Conservation (phyloP, 352 stramenopile species). For the Phytophthora crassamura region DNA sequence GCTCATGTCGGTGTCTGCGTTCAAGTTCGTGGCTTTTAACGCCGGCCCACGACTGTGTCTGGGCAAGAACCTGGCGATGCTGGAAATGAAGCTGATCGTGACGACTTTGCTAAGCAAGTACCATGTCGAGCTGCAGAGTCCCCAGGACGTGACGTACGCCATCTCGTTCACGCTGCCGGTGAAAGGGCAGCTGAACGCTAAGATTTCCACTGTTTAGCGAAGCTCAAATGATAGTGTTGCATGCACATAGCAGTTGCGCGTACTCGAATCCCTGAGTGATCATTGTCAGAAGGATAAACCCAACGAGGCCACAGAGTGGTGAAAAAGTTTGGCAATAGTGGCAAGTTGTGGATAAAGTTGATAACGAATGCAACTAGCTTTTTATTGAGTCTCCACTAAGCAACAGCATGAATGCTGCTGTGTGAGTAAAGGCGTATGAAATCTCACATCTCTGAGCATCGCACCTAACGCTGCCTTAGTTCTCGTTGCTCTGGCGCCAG, state of each 20-base stretch:
- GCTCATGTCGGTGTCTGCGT: slow-evolving; percentile 47
- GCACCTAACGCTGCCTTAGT: slow-evolving; percentile 3
- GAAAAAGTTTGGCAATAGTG: no score
- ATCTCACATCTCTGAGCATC: neutral
- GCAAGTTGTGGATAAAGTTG: no score
- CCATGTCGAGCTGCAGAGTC: slow-evolving; percentile 43
- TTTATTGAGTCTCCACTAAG: no score
- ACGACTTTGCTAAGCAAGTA: slow-evolving; percentile 67
- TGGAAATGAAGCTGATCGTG: slow-evolving; percentile 86
- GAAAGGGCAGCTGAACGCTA: slow-evolving; percentile 40
- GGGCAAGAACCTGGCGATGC: slow-evolving; percentile 76
- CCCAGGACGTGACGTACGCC: slow-evolving; percentile 55
- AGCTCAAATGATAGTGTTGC: slow-evolving; percentile 2
- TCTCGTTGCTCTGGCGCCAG: slow-evolving; percentile 58
- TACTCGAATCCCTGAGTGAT: no score
- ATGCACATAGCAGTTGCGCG: no score
- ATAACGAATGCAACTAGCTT: no score
- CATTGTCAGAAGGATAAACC: no score
- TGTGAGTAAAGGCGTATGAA: slow-evolving; percentile 1
- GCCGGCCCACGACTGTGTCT: slow-evolving; percentile 73
- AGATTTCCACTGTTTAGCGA: slow-evolving; percentile 38
- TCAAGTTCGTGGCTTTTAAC: slow-evolving; percentile 79
- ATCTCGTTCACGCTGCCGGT: slow-evolving; percentile 64
- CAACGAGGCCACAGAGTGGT: no score
- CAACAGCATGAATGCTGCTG: no score